Base-by-base conservation (phyloP, 805 yeast genomes). In the Lipomyces yamadae region DNA sequence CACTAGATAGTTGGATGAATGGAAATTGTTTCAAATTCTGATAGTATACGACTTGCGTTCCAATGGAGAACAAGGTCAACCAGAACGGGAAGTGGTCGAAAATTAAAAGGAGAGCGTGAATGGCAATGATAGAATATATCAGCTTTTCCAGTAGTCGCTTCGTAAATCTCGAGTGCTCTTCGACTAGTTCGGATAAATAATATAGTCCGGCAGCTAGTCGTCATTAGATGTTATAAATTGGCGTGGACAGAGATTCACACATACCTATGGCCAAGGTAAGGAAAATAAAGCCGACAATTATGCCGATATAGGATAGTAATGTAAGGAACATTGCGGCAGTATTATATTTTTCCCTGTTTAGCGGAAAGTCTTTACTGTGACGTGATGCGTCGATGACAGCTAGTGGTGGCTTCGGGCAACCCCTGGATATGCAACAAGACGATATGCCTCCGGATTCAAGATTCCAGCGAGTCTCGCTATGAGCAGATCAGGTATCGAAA, bases 131-230 rank as follows among this genome's bases (percentile, higher is more conserved):
- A 1, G 80, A 79, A 75, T 86, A 86, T 42, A 93, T 92, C 61
- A 86, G 76, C 70, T 87, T 82, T 56, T 81, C 82, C 50, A 95
- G 80, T 63, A 92, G 81, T 65, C 91, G 79, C 73, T 86, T 89
- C 10, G 98, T 91, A 59, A 92, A 86, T 70, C 90, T 95, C 0
- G 96, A 85, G 76, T 95, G 94, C 74, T 93, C 98, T 76, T 95
- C 99, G 15, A 95, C 96, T 39, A 92, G 79, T 76, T 95, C 99
- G 7, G 97, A 90, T 50, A 94, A 81, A 74, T 92, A 93, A 81
- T 92, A 95, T 42, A 95, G 81, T 0, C 97, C 98, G 1, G 97
- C 90, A 0, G 98, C 98, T 88, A 29, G 0, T 24, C 3, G 7
- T 29, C 63, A 11, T n/a, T 18, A 29, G 10, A 7, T 7, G 39